Base-by-base conservation (phyloP, 140 eudicot genomes). In the Artemisia princeps region DNA sequence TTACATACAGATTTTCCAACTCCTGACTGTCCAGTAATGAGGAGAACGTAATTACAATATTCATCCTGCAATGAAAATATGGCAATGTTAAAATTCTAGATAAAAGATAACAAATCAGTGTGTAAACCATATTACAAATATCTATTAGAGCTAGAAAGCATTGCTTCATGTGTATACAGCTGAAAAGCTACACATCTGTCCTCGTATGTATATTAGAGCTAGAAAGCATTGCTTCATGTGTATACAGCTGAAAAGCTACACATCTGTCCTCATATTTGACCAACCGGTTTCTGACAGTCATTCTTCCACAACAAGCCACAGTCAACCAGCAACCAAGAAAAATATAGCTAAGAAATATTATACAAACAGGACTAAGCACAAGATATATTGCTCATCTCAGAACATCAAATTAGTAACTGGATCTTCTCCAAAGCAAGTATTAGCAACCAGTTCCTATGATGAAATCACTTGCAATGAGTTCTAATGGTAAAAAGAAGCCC, bases 1-100 rank as follows among this genome's bases (percentile, higher is more conserved):
- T 3, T 17, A 75, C 95, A 63, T 87, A 90, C 97, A 69, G 97
- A 87, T 87, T 91, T 91, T 69, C 97, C 97, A 76, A 81, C 90
- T 72, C 97, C 97, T 77, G 97, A 77, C 62, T 69, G 96, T 72
- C 97, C 97, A 55, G 89, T 82, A 55, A 91, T 74, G 22, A 91
- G 85, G 57, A 91, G 94, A 71, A 86, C 97, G 48, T 87, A 60
- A 76, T 70, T 81, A 30, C 53, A 50, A 57, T 52, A 13, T 48
- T 56, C 77, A 62, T 52, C 73, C 97, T 90, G 88, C 78, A 78
- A 46, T 55, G 20, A 57, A 37, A 37, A 7, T 70, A 11, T 46
- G 46, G 67, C 62, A 75, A 49, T 62, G 13, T 22, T 24, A n/a
- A 62, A 55, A 68, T 46, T 67, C 55, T 55, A 72, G 45, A 51